phyloP scores from a whole-genome alignment of 768 basidiomycete species.

The Leccinellum luteum region DNA sequence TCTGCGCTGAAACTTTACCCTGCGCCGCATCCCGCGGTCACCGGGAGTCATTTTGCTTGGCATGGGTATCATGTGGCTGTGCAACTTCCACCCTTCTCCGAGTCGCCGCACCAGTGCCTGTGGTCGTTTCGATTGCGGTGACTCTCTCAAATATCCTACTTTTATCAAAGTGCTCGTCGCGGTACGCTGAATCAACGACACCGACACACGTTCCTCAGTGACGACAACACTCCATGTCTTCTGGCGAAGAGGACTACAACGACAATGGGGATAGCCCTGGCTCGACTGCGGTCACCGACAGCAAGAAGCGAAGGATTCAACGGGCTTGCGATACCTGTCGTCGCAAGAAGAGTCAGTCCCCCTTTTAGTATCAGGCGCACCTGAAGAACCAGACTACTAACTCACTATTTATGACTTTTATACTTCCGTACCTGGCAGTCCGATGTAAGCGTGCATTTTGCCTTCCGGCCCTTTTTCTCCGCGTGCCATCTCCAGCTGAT shows the following conservation, averaged over 20 bases:
- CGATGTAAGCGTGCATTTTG: slow-evolving; percentile 23
- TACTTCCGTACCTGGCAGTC: slow-evolving; percentile 5
- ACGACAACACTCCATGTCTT: slow-evolving; percentile 36
- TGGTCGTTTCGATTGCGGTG: neutral
- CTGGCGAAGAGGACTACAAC: slow-evolving; percentile 61
- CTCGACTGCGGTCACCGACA: slow-evolving; percentile 30
- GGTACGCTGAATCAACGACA: neutral
- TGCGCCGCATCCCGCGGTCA: neutral
- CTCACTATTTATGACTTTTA: neutral
- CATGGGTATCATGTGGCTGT: neutral
- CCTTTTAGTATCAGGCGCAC: neutral
- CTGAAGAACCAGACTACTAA: neutral
- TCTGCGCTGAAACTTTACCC: neutral
- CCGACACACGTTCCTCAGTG: neutral
- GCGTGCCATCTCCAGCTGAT: neutral
- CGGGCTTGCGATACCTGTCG: slow-evolving; percentile 82
- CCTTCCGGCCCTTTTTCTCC: neutral
- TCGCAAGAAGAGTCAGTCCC: slow-evolving; percentile 70
- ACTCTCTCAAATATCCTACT: neutral
- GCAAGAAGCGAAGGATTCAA: slow-evolving; percentile 72
- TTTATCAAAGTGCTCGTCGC: no score
- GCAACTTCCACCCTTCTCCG: neutral
- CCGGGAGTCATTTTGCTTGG: neutral
- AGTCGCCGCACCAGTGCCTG: no score
- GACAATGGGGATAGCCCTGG: slow-evolving; percentile 36